Evolutionary conservation across 148 eudicot species (phyloP).

Genomic region (Linanthus parryae): DNA sequence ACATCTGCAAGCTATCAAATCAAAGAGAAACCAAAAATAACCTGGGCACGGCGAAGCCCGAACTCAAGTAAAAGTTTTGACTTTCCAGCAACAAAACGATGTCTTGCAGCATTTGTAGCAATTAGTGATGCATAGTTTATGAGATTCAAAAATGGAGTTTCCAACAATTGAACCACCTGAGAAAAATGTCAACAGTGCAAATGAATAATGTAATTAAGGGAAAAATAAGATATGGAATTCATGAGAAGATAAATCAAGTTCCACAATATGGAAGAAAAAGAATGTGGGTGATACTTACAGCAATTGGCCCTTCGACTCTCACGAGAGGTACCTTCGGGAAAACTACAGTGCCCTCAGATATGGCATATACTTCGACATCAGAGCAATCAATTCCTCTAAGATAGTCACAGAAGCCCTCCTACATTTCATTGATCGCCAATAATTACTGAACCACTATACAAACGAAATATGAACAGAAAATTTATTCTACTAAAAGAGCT

Average conservation of each 20-base stretch:
- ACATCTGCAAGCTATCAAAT: background rate
- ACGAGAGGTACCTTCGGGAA: slow-evolving; percentile 86
- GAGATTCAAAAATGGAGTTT: slow-evolving; percentile 90
- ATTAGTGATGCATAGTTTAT: slow-evolving; percentile 92
- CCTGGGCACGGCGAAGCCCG: slow-evolving; percentile 98
- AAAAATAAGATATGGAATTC: background rate
- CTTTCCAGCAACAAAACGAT: slow-evolving; percentile 90
- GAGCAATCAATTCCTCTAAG: slow-evolving; percentile 91
- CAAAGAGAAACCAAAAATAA: slow-evolving; percentile 13
- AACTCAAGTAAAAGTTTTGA: slow-evolving; percentile 85
- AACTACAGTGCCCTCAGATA: slow-evolving; percentile 82
- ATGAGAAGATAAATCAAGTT: background rate
- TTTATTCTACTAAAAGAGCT: too few species aligned
- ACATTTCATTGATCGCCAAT: slow-evolving; percentile 4
- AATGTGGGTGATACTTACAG: slow-evolving; percentile 53
- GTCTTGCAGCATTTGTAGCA: slow-evolving; percentile 97
- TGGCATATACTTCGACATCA: slow-evolving; percentile 75
- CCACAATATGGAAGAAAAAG: slow-evolving; percentile 9
- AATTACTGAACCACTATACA: slow-evolving; percentile 4
- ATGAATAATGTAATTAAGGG: too few species aligned
- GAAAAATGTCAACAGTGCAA: too few species aligned
- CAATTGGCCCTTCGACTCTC: slow-evolving; percentile 90
- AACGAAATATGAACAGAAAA: background rate
- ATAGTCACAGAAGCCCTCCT: slow-evolving; percentile 74
- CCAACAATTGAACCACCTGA: slow-evolving; percentile 89